Evolutionary conservation across 179 eudicot species (phyloP), one percentile per base, ranked within the genome.

Genomic region (Silene vulgaris): DNA sequence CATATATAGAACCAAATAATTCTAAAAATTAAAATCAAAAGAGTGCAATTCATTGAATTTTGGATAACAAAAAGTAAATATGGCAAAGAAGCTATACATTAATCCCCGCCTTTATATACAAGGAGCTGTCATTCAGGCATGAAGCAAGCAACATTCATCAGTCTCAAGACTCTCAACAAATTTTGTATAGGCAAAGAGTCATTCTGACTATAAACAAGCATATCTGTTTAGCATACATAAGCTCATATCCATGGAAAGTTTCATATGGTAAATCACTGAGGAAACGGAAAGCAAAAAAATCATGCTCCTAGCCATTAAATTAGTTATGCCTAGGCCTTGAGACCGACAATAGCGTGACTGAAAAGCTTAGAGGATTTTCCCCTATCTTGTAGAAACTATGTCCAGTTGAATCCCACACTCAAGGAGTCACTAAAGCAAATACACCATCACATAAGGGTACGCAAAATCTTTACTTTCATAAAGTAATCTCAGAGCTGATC

Each of bases 151-250:
- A 40, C 20, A 12, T 48, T 50, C 59, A 20, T 32, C 48, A 65
- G 20, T 32, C 70, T 65, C 4, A 16, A 32, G 59, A 13, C 17
- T 12, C 59, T 52, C 48, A 52, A 52, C 66, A 26, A 5, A 66
- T 17, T 16, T 66, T 66, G 71, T 66, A 23, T 32, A n/a, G 28
- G 73, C 73, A 50, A 70, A 70, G 37, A 9, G 12, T 70, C 13
- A 70, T 26, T 50, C 37, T 5, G n/a, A 43, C 70, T 66, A 66
- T 35, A 66, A 1, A 29, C 1, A 7, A 7, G 70, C 20, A 65
- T 8, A 28, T 65, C 17, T 14, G 13, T 5, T 65, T 2, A 30
- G 43, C 70, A 13, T 65, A 30, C 43, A 32, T 37, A 65, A 12
- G 19, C 45, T 30, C 43, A 32, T 65, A 32, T 32, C 56, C 45